Base-by-base conservation (phyloP, 2,329 filamentous ascomycete genomes). In the Hymenoscyphus albidus region DNA sequence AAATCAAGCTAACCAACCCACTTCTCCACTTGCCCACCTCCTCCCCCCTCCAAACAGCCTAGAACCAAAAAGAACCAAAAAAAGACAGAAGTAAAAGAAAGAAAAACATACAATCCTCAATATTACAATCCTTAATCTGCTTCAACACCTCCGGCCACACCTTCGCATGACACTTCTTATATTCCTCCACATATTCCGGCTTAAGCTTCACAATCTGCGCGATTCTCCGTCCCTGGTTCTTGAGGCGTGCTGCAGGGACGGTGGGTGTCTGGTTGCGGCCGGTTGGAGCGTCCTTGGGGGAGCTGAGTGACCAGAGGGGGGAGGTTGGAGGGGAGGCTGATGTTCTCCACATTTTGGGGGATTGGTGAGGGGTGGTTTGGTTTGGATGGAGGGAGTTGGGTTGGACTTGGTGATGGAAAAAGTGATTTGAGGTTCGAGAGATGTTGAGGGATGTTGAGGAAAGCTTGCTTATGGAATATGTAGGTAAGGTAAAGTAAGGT, bases 131-230 rank as follows among this genome's bases (percentile, higher is more conserved):
- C 74, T 88, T 86, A 73, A 94, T 93, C 78, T 92, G 88, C 75
- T 86, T 82, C 40, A 91, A 78, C 0, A 95, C 90, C 70, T 90
- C 88, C 5, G 90, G 90, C 91, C 90, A 94, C 0, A 92, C 89
- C 4, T 82, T 82, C 6, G 85, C 86, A 74, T 93, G 91, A 67
- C 85, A 88, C 71, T 87, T 82, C 75, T 91, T 93, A 79, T 93
- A 94, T 69, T 87, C 83, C 27, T 83, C 82, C 14, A 89, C 78
- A 67, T 80, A 83, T 68, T 89, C 85, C 13, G 86, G 85, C 77
- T 87, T 90, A 63, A 94, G 82, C 73, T 86, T 87, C 62, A 93
- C 82, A 69, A 92, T 88, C 76, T 93, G 90, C 48, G 83, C 89
- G 70, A 92, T 83, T 65, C 89, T 84, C 3, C 81, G 80, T 58